Base-by-base conservation (phyloP, 306 rosid species). In the Macrotyloma uniflorum region DNA sequence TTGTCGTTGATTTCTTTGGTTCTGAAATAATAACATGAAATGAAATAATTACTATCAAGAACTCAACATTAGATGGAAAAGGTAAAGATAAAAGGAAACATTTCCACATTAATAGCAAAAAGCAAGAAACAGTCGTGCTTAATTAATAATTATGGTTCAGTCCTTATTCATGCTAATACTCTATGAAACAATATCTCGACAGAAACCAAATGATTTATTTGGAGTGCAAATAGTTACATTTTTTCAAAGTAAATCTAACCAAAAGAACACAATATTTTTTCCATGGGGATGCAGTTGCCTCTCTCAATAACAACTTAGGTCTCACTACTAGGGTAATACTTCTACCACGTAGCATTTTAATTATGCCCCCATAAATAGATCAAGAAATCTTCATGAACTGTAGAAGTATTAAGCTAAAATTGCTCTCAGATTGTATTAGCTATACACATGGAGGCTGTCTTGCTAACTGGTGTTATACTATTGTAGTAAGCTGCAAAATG, bases 1-100 rank as follows among this genome's bases (percentile, higher is more conserved):
- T 86, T 19, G 86, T 5, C 1, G 77, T 73, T 68, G 72, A 74
- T 83, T 78, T 88, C 86, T 85, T 87, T 47, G 89, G 63, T 47
- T 50, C 89, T 76, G 83, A 82, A 67, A 47, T 20, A 84, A 74
- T 33, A 73, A 73, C 30, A 82, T 13, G 18, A 75, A 63, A 81
- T 0, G 18, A 77, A 67, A 72, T 30, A 9, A 65, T 81, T 63
- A 78, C 55, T 18, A 43, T 16, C 42, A 67, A 79, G 4, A 65
- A 71, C 59, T 55, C 51, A 54, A 49, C 46, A 58, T 19, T 46
- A 50, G 61, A 69, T 64, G 40, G 13, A 28, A 24, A 53, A 19
- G 35, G 3, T 4, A 12, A 67, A 32, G 47, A 55, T 43, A 20
- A 26, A 19, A 35, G 28, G 5, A 24, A 45, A 43, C 8, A 1